Conservation (phyloP, 2,329 filamentous ascomycete species). For the Chalaropsis ovoidea region DNA sequence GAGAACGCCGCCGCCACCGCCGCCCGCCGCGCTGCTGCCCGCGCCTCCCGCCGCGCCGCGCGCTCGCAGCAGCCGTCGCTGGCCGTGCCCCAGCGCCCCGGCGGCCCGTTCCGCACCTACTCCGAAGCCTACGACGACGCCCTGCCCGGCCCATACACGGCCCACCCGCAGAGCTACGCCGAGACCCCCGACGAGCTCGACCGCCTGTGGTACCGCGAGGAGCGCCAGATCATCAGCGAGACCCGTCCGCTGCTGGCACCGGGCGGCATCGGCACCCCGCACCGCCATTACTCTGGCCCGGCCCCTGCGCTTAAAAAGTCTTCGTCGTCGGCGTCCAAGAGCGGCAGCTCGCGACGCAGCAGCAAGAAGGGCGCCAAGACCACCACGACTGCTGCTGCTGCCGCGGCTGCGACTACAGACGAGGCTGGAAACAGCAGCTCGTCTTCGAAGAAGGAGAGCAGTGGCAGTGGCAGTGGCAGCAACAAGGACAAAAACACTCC, state of each 20-base stretch:
- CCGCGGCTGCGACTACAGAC: background rate
- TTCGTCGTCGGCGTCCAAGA: background rate
- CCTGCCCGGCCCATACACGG: slow-evolving; percentile 42
- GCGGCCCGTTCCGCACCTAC: slow-evolving; percentile 37
- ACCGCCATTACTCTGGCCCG: slow-evolving; percentile 24
- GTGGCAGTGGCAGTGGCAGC: background rate
- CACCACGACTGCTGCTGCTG: no score
- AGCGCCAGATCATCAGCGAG: slow-evolving; percentile 42
- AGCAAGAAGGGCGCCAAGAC: slow-evolving; percentile 10
- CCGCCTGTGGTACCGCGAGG: slow-evolving; percentile 42
- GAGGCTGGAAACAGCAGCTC: background rate
- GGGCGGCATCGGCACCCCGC: slow-evolving; percentile 41
- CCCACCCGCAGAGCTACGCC: slow-evolving; percentile 44
- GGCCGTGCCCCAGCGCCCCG: slow-evolving; percentile 31
- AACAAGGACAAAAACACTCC: background rate
- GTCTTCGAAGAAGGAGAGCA: background rate
- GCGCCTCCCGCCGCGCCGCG: slow-evolving; percentile 28
- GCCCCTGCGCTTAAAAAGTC: background rate
- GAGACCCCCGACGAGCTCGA: slow-evolving; percentile 44
- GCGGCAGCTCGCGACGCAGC: background rate
- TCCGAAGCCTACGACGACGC: slow-evolving; percentile 44
- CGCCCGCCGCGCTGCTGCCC: slow-evolving; percentile 32
- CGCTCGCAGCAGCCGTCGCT: slow-evolving; percentile 26
- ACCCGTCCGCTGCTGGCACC: slow-evolving; percentile 43
- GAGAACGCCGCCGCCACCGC: slow-evolving; percentile 15